Evolutionary conservation across 208 protist genomes (phyloP).

Genomic region (Balamuthia mandrillaris): DNA sequence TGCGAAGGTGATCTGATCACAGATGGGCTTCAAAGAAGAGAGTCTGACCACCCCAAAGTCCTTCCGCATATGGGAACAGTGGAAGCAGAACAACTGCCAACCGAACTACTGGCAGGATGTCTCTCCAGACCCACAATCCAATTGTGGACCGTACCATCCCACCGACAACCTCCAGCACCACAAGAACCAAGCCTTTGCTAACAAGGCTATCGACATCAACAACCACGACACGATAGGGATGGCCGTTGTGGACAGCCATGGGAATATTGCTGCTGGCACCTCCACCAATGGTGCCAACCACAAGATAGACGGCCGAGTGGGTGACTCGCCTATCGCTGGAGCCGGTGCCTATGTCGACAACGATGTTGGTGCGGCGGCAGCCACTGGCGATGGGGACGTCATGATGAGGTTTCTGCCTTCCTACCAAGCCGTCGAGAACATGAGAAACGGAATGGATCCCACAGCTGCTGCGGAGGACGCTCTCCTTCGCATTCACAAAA

Average conservation of each 20-base stretch:
- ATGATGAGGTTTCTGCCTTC: neutral
- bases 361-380: neutral
- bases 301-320: neutral
- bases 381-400: neutral
- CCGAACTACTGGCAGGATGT: neutral
- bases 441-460: neutral
- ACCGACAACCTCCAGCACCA: neutral
- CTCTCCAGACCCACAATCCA: neutral
- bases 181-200: neutral
- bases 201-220: neutral
- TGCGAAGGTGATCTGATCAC: too few relatives aligned
- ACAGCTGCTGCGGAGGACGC: neutral
- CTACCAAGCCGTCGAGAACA: neutral
- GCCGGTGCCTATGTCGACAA: neutral
- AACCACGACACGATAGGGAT: slow-evolving; percentile 20
- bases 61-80: neutral
- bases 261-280: neutral
- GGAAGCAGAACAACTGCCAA: neutral
- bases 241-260: neutral
- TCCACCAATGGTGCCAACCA: neutral
- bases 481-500: neutral
- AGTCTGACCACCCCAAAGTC: neutral
- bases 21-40: neutral
- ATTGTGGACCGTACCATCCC: neutral
- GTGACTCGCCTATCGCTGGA: neutral